These are phyloP conservation scores for Parsonsia alboflavescens DNA, from an alignment of 257 asterid species.

Conservation along the genomic window DNA sequence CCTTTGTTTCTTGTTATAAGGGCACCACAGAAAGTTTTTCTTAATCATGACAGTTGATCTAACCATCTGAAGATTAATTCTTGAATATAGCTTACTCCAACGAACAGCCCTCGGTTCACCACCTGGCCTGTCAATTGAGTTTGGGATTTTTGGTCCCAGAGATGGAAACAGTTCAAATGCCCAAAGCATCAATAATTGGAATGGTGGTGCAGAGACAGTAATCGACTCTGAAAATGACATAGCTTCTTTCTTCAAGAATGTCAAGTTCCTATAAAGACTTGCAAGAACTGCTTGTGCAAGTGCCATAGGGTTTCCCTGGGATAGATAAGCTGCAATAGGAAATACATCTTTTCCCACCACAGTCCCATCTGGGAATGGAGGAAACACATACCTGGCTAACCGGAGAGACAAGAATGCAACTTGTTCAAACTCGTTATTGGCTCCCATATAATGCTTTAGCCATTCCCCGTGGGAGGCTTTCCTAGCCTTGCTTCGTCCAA, in stretches of 20 bases:
- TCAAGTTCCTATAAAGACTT: slow-evolving; percentile 26
- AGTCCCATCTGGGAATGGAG: background rate
- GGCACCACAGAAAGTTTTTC: slow-evolving; percentile 36
- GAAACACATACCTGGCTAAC: slow-evolving; percentile 30
- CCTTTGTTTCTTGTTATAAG: slow-evolving; percentile 19
- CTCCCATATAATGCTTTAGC: slow-evolving; percentile 15
- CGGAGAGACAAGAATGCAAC: slow-evolving; percentile 27
- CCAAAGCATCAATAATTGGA: slow-evolving; percentile 40
- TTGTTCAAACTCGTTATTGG: slow-evolving; percentile 20
- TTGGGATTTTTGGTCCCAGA: slow-evolving; percentile 21
- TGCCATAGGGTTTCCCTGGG: slow-evolving; percentile 25
- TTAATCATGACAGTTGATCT: slow-evolving; percentile 10
- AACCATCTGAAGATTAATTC: slow-evolving; percentile 17
- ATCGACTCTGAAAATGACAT: slow-evolving; percentile 2
- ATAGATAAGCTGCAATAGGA: slow-evolving; percentile 25
- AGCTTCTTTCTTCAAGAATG: slow-evolving; percentile 5
- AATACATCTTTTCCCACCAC: slow-evolving; percentile 2
- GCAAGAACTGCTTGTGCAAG: slow-evolving; percentile 37
- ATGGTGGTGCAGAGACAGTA: slow-evolving; percentile 28
- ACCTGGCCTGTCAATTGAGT: background rate
- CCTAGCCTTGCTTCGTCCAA: background rate
- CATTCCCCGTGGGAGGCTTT: slow-evolving; percentile 8
- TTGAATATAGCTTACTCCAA: slow-evolving; percentile 21
- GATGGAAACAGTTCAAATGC: slow-evolving; percentile 39
- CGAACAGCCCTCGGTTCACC: slow-evolving; percentile 22